These are phyloP conservation scores for Antarctomyces pellizariae DNA, from an alignment of 495 filamentous ascomycete species.

Conservation along the genomic window DNA sequence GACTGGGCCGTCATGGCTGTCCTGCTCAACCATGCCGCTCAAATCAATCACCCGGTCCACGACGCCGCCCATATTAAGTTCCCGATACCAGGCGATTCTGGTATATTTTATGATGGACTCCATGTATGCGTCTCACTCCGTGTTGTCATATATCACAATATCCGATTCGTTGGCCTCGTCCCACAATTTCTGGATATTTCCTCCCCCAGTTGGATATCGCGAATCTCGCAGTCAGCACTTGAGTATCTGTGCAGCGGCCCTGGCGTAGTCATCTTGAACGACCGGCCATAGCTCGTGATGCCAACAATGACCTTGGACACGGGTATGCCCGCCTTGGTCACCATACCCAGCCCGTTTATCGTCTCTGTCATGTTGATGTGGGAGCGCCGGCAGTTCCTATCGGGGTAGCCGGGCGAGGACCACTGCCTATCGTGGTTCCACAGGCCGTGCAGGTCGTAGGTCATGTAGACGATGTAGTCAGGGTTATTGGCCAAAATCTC, in stretches of 20 bases:
- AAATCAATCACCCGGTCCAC: conserved; percentile 18
- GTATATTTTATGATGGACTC: conserved; percentile 10
- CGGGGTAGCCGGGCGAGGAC: conserved; percentile 7
- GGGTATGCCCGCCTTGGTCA: conserved; percentile 21
- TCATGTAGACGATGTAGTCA: conserved; percentile 18
- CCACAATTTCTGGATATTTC: too few species aligned
- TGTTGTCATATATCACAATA: conserved; percentile 15
- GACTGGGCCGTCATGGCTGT: too few species aligned
- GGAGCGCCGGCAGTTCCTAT: conserved; percentile 13
- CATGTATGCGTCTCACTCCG: conserved; percentile 18
- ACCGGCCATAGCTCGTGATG: conserved; percentile 15
- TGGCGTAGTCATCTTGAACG: conserved; percentile 14
- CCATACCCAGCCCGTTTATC: conserved; percentile 15
- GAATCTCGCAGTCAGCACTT: too few species aligned
- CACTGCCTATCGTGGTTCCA: conserved; percentile 4
- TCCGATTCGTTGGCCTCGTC: conserved; percentile 11
- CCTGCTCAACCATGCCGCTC: too few species aligned
- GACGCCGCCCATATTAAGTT: conserved; percentile 15
- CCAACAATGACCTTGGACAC: conserved; percentile 17
- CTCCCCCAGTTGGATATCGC: too few species aligned
- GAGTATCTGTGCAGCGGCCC: too few species aligned
- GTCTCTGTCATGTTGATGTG: conserved; percentile 21
- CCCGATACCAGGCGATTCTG: conserved; percentile 11
- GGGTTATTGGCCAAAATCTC: conserved; percentile 7
- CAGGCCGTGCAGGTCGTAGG: conserved; percentile 17